Percentiles rank a stretch among this genome's conserved stretches.
Evolutionary conservation across 345 rosid species (phyloP).

Genomic region (Pugionium cornutum): DNA sequence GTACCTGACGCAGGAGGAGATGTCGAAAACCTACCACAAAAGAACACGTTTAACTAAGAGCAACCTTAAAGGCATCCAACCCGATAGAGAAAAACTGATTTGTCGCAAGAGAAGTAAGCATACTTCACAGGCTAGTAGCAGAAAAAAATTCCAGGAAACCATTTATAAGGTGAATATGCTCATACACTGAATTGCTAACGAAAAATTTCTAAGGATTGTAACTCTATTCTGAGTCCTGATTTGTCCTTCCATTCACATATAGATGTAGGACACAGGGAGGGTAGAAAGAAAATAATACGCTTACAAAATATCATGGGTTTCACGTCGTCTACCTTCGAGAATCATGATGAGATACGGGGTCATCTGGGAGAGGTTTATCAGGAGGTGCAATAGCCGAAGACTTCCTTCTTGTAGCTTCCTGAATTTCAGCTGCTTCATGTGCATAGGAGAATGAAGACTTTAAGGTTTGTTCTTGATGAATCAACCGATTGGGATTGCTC

Average conservation of each 20-base stretch:
- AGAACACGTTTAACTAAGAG: constrained; percentile 21
- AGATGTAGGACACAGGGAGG: neutral
- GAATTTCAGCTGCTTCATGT: constrained; percentile 43
- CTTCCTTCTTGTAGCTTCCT: constrained; percentile 48
- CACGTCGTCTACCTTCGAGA: constrained; percentile 51
- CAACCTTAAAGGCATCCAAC: constrained; percentile 20
- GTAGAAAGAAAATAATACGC: constrained; percentile 15
- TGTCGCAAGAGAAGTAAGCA: constrained; percentile 16
- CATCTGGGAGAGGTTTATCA: constrained; percentile 41
- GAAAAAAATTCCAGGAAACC: neutral
- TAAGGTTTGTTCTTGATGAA: constrained; percentile 44
- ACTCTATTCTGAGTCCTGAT: constrained; percentile 19
- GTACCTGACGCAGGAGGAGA: constrained; percentile 37
- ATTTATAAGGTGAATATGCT: constrained; percentile 13
- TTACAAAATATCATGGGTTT: constrained; percentile 16
- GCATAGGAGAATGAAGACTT: constrained; percentile 38
- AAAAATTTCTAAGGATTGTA: constrained; percentile 21
- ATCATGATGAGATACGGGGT: constrained; percentile 40
- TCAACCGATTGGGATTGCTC: constrained; percentile 36
- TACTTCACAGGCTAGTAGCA: constrained; percentile 24
- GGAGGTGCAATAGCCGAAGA: constrained; percentile 43
- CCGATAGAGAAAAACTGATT: constrained; percentile 17
- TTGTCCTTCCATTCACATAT: constrained; percentile 18
- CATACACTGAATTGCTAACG: neutral
- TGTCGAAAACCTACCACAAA: constrained; percentile 39